Conservation (phyloP, 257 asterid species). For the Verbena officinalis region DNA sequence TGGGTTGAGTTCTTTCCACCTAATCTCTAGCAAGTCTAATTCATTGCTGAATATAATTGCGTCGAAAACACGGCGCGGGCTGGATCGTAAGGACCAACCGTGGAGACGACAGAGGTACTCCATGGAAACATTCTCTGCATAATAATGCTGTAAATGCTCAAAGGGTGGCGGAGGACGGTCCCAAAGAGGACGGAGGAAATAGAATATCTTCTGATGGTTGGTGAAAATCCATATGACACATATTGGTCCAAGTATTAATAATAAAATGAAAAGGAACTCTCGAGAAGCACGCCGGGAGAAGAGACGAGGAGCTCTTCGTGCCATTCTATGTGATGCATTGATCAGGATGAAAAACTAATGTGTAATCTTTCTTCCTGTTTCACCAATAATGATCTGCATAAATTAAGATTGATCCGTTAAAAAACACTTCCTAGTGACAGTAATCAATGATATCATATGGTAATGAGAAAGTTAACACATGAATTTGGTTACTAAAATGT, state of each 20-base stretch:
- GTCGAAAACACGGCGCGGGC: constrained; percentile 84
- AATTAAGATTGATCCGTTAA: too few relatives aligned
- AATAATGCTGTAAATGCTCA: constrained; percentile 71
- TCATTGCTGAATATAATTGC: constrained; percentile 89
- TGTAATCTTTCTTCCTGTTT: constrained; percentile 39
- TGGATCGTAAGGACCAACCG: constrained; percentile 74
- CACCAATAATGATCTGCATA: constrained; percentile 44
- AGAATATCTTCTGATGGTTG: constrained; percentile 63
- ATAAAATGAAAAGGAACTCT: constrained; percentile 39
- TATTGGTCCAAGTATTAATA: constrained; percentile 51
- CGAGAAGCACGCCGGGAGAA: constrained; percentile 44
- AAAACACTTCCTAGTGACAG: too few relatives aligned
- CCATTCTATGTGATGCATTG: constrained; percentile 44
- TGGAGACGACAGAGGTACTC: constrained; percentile 77
- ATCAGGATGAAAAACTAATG: constrained; percentile 24
- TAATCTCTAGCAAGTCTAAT: constrained; percentile 79
- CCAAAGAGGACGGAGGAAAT: constrained; percentile 95
- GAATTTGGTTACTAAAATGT: too few relatives aligned
- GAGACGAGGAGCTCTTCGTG: constrained; percentile 50
- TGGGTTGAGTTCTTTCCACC: constrained; percentile 87
- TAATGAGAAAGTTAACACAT: too few relatives aligned
- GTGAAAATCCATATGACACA: constrained; percentile 39
- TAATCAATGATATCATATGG: too few relatives aligned
- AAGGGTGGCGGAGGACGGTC: constrained; percentile 79
- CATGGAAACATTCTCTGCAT: constrained; percentile 89